phyloP scores from a whole-genome alignment of 192 early-diverging fungal genomes.

The Ambispora gerdemannii region DNA sequence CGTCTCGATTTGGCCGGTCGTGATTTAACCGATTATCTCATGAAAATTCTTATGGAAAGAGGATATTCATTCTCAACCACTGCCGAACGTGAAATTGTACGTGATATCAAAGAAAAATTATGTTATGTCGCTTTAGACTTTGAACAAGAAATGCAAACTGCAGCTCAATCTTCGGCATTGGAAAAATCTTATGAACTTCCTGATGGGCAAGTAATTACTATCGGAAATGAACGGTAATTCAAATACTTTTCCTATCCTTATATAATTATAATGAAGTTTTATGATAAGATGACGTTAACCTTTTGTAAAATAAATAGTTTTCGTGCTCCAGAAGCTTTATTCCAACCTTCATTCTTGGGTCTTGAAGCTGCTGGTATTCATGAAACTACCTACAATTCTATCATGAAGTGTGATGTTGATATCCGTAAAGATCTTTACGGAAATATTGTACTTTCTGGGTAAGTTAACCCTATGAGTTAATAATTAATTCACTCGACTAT shows the following conservation, averaged over 20 bases:
- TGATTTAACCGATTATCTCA: slow-evolving; percentile 93
- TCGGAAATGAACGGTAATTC: slow-evolving; percentile 85
- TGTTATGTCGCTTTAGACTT: slow-evolving; percentile 98
- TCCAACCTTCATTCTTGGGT: slow-evolving; percentile 93
- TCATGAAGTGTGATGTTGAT: slow-evolving; percentile 97
- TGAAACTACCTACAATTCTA: slow-evolving; percentile 95
- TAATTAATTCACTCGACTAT: no score
- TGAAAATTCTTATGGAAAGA: slow-evolving; percentile 91
- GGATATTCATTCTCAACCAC: slow-evolving; percentile 96
- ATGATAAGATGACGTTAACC: no score
- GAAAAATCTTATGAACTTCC: slow-evolving; percentile 99
- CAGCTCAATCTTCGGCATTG: slow-evolving; percentile 83
- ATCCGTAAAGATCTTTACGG: slow-evolving; percentile 94
- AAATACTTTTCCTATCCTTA: no score
- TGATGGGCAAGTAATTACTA: slow-evolving; percentile 97
- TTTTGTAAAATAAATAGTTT: no score
- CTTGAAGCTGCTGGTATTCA: slow-evolving; percentile 91
- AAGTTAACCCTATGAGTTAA: no score
- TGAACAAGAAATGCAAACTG: slow-evolving; percentile 97
- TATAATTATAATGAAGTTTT: no score
- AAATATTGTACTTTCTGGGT: slow-evolving; percentile 90
- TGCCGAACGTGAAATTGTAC: slow-evolving; percentile 96
- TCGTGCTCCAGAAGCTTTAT: slow-evolving; percentile 95
- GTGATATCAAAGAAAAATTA: slow-evolving; percentile 99
- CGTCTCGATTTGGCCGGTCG: slow-evolving; percentile 96